Conservation (phyloP, 768 basidiomycete genomes). For the Xanthoconium stramineum region DNA sequence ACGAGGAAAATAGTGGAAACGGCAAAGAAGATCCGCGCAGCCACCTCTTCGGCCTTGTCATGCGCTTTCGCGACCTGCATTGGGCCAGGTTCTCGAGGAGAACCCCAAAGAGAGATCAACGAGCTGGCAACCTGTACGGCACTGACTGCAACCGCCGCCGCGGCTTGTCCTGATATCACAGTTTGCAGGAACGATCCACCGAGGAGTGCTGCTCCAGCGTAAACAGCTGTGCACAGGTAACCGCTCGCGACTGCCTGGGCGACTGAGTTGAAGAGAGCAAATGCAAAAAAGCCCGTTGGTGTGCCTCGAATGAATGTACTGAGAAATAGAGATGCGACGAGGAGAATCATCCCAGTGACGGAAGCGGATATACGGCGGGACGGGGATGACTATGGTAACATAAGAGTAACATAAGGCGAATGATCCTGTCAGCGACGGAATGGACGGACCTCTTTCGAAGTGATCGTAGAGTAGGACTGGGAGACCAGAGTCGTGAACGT, state of each 20-base stretch:
- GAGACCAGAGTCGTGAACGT: conserved; percentile 66
- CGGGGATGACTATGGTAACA: conserved; percentile 48
- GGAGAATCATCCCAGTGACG: conserved; percentile 47
- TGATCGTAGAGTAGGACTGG: conserved; percentile 70
- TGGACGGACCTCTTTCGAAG: conserved; percentile 59
- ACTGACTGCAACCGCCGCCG: conserved; percentile 79
- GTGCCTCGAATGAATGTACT: conserved; percentile 60
- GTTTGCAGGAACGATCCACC: conserved; percentile 71
- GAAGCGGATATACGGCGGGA: conserved; percentile 55
- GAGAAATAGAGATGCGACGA: conserved; percentile 58
- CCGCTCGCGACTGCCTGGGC: conserved; percentile 60
- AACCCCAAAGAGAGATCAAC: conserved; percentile 50
- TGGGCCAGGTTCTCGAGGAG: conserved; percentile 27
- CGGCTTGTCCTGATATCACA: conserved; percentile 82
- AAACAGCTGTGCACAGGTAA: conserved; percentile 73
- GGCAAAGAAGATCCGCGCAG: conserved; percentile 72
- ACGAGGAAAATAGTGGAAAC: conserved; percentile 66
- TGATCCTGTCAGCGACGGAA: not conserved
- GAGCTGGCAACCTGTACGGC: conserved; percentile 70
- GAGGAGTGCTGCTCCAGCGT: conserved; percentile 80
- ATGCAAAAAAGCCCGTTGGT: conserved; percentile 57
- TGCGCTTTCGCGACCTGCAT: conserved; percentile 18
- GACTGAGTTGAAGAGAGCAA: conserved; percentile 60
- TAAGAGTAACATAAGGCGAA: not conserved
- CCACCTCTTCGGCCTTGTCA: conserved; percentile 55